These are phyloP conservation scores for Plasmodium cynomolgi DNA, from an alignment of 169 alveolate genomes.

Conservation along the genomic window DNA sequence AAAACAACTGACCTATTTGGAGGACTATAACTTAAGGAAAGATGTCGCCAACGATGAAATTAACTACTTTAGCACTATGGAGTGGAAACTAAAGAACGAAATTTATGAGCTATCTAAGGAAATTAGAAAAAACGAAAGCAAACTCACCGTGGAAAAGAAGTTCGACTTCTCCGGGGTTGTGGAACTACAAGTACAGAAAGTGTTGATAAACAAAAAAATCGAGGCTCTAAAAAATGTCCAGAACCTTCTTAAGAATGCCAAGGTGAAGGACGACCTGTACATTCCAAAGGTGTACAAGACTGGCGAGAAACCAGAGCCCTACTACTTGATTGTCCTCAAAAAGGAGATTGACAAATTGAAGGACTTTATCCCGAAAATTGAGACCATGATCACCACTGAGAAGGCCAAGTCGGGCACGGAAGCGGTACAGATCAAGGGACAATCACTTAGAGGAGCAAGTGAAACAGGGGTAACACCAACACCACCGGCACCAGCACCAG, in stretches of 20 bases:
- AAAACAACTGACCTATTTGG: conserved; percentile 12
- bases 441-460: neutral
- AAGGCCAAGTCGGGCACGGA: neutral
- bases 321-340: conserved; percentile 38
- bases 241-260: neutral
- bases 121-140: conserved; percentile 5
- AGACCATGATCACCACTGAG: conserved; percentile 6
- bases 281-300: conserved; percentile 20
- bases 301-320: conserved; percentile 8
- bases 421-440: neutral
- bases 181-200: conserved; percentile 33
- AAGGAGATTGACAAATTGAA: conserved; percentile 41
- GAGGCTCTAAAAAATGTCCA: conserved; percentile 20
- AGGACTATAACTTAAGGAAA: conserved; percentile 34
- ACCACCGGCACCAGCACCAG: neutral
- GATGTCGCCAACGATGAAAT: neutral
- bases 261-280: neutral
- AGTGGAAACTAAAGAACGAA: neutral
- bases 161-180: conserved; percentile 6
- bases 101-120: neutral
- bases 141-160: neutral
- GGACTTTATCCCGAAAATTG: conserved; percentile 25
- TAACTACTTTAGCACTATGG: neutral
- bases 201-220: conserved; percentile 13
- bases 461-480: neutral